phyloP scores from a whole-genome alignment of 169 alveolate species.

The Plasmodium vinckei region DNA sequence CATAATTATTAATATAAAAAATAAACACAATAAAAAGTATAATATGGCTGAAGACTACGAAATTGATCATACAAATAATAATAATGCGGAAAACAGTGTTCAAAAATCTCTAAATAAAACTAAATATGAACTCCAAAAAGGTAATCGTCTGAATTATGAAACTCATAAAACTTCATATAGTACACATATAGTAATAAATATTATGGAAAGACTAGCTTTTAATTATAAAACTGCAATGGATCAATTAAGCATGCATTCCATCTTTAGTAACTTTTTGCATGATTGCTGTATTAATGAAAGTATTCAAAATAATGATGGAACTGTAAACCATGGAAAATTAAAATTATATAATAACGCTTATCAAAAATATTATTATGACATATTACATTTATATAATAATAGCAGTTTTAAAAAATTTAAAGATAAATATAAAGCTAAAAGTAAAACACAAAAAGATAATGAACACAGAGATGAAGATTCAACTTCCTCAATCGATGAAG shows the following conservation, averaged over 20 bases:
- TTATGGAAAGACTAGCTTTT: slow-evolving; percentile 32
- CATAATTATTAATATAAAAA: not conserved
- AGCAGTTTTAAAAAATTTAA: slow-evolving; percentile 66
- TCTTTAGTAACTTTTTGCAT: slow-evolving; percentile 48
- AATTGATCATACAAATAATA: too few relatives aligned
- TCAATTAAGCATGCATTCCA: slow-evolving; percentile 19
- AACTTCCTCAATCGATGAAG: slow-evolving; percentile 31
- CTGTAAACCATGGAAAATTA: not conserved
- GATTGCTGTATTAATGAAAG: slow-evolving; percentile 40
- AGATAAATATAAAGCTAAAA: slow-evolving; percentile 44
- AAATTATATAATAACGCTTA: slow-evolving; percentile 45
- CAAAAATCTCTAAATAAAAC: not conserved
- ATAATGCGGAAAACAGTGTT: too few relatives aligned
- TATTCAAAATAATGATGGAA: not conserved
- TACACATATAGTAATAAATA: slow-evolving; percentile 28
- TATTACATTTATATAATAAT: slow-evolving; percentile 35
- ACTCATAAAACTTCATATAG: slow-evolving; percentile 7
- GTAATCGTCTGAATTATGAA: not conserved
- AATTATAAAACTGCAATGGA: slow-evolving; percentile 46
- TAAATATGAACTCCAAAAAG: not conserved
- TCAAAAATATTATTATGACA: slow-evolving; percentile 68
- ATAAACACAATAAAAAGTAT: too few relatives aligned
- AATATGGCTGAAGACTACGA: too few relatives aligned
- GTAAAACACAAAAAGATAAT: slow-evolving; percentile 5
- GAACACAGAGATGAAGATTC: slow-evolving; percentile 18